Conservation (phyloP, 495 filamentous ascomycete genomes). For the Amorphotheca resinae region DNA sequence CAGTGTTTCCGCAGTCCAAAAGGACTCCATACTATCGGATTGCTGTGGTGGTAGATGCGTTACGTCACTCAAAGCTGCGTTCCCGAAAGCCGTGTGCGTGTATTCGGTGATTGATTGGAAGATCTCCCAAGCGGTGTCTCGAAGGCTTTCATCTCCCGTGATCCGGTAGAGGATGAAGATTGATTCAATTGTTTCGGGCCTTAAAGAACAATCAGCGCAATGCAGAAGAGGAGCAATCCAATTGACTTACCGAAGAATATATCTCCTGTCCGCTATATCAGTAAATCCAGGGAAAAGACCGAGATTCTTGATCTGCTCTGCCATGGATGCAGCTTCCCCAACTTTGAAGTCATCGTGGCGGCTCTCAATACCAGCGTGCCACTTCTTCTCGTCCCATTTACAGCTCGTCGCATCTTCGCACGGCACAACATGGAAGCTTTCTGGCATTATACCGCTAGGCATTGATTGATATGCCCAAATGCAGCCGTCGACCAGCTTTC, state of each 20-base stretch:
- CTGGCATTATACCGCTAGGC: slow-evolving; percentile 75
- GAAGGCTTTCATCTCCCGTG: slow-evolving; percentile 52
- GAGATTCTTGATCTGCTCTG: background rate
- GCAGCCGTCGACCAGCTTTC: slow-evolving; percentile 75
- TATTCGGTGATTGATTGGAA: slow-evolving; percentile 49
- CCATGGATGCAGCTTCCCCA: background rate
- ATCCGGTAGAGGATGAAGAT: slow-evolving; percentile 67
- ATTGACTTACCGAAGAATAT: background rate
- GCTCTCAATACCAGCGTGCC: background rate
- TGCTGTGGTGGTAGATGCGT: slow-evolving; percentile 10
- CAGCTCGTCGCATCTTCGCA: slow-evolving; percentile 56
- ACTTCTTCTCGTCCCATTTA: slow-evolving; percentile 44
- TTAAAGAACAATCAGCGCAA: background rate
- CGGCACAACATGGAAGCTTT: slow-evolving; percentile 39
- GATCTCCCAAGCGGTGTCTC: slow-evolving; percentile 67
- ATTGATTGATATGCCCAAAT: slow-evolving; percentile 75
- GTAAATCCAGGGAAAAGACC: background rate
- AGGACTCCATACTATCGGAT: background rate
- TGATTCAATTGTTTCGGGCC: slow-evolving; percentile 57
- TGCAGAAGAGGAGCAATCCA: background rate
- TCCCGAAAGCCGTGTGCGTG: slow-evolving; percentile 45
- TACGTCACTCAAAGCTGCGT: slow-evolving; percentile 49
- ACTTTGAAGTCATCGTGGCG: background rate
- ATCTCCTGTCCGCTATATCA: slow-evolving; percentile 2
- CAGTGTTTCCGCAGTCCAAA: slow-evolving; percentile 51